Conservation (phyloP, 805 yeast genomes). For the Kuraishia cidri region DNA sequence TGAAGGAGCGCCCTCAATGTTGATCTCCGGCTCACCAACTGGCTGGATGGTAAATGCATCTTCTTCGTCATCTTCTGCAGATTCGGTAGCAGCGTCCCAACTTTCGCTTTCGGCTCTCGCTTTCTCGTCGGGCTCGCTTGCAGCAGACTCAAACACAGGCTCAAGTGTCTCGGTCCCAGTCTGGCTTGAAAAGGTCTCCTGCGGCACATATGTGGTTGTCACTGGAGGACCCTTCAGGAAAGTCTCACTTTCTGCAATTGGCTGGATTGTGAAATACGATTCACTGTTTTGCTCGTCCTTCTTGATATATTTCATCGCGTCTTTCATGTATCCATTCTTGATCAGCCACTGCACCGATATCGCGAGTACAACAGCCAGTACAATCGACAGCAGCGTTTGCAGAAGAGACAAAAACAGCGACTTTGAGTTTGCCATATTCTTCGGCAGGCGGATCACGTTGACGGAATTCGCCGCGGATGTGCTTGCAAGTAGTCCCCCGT, state of each 20-base stretch:
- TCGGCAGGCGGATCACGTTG: conserved; percentile 53
- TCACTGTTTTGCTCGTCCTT: not conserved
- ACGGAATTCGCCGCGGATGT: conserved; percentile 74
- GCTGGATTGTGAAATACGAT: not conserved
- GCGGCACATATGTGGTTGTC: not conserved
- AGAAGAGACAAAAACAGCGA: conserved; percentile 30
- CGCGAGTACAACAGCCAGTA: not conserved
- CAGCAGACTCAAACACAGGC: not conserved
- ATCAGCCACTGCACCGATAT: not conserved
- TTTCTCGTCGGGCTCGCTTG: not conserved
- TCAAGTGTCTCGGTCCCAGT: not conserved
- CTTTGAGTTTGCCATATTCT: conserved; percentile 29
- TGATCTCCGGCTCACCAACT: conserved; percentile 1
- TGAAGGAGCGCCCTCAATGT: not conserved
- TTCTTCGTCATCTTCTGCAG: conserved; percentile 1
- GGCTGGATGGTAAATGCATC: conserved; percentile 4
- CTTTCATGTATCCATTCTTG: not conserved
- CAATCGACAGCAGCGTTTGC: conserved; percentile 5
- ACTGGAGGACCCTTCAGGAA: not conserved
- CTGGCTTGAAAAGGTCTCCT: not conserved
- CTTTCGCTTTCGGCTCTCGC: not conserved
- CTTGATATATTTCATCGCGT: not conserved
- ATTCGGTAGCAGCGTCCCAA: not conserved
- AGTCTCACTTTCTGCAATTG: not conserved
- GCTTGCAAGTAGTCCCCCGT: conserved; percentile 59